Evolutionary conservation across 2,329 filamentous ascomycete species (phyloP).

Genomic region (Septoria petroselini): DNA sequence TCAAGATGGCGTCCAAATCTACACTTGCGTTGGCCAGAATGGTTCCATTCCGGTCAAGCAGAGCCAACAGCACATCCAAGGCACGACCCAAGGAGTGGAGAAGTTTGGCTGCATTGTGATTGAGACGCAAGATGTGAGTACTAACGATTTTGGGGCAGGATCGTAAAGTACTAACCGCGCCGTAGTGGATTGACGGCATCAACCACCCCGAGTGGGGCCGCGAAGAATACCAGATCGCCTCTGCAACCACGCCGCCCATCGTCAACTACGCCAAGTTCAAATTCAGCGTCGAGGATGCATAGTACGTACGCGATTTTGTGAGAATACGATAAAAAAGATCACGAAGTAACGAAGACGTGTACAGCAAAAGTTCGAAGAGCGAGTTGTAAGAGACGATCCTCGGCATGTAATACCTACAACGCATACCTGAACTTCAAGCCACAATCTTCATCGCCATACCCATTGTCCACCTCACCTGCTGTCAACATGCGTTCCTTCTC

Average conservation of each 20-base stretch:
- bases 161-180: not conserved
- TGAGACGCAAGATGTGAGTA: constrained; percentile 51
- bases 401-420: not conserved
- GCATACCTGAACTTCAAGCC: constrained; percentile 9
- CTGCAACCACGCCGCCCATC: constrained; percentile 20
- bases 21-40: constrained; percentile 35
- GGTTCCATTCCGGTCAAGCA: constrained; percentile 35
- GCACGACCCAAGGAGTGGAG: constrained; percentile 26
- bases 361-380: constrained; percentile 6
- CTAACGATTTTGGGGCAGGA: too few species aligned
- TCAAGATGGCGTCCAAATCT: constrained; percentile 35
- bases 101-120: constrained; percentile 84
- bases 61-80: constrained; percentile 32
- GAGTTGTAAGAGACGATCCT: constrained; percentile 3
- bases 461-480: constrained; percentile 4
- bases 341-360: constrained; percentile 8
- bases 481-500: not conserved
- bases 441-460: constrained; percentile 6
- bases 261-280: constrained; percentile 29
- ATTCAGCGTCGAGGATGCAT: constrained; percentile 18
- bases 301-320: constrained; percentile 1
- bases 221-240: constrained; percentile 50
- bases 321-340: not conserved
- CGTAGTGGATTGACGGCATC: constrained; percentile 80
- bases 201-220: constrained; percentile 91